Conservation (phyloP, 805 yeast genomes). For the Alloascoidea africana region DNA sequence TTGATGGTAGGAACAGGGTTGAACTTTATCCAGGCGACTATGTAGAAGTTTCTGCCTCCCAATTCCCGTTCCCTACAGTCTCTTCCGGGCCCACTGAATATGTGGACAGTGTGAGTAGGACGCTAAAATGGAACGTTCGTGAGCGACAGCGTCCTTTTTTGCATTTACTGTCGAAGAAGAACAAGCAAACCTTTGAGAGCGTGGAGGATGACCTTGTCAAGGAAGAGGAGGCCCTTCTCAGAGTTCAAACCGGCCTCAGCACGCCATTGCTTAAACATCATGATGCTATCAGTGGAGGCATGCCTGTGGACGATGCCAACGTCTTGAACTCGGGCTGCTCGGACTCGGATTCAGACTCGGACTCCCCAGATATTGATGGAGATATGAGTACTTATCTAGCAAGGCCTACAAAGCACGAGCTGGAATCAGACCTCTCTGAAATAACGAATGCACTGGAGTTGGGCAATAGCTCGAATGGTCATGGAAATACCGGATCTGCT, state of each 20-base stretch:
- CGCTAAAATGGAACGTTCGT: conserved; percentile 87
- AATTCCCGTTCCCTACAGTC: conserved; percentile 91
- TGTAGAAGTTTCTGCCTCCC: conserved; percentile 71
- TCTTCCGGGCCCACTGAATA: conserved; percentile 59
- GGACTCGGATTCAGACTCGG: neutral
- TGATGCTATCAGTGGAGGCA: no score
- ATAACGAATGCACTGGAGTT: neutral
- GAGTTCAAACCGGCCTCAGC: no score
- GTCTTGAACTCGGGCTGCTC: conserved; percentile 5
- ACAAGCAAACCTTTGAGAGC: conserved; percentile 27
- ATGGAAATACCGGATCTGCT: neutral
- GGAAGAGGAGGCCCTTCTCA: neutral
- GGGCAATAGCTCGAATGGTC: neutral
- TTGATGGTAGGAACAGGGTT: conserved; percentile 83
- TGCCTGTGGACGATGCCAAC: no score
- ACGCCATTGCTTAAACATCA: no score
- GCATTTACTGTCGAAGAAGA: conserved; percentile 41
- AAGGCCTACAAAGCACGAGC: conserved; percentile 10
- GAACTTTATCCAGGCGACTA: conserved; percentile 76
- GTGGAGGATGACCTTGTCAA: conserved; percentile 6
- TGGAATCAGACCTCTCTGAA: conserved; percentile 8
- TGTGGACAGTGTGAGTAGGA: conserved; percentile 71
- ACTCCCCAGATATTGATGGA: conserved; percentile 1
- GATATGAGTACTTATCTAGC: neutral
- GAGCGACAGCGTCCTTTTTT: conserved; percentile 76